Evolutionary conservation across 441 rosid genomes (phyloP).

Genomic region (Pelargonium citronellum): DNA sequence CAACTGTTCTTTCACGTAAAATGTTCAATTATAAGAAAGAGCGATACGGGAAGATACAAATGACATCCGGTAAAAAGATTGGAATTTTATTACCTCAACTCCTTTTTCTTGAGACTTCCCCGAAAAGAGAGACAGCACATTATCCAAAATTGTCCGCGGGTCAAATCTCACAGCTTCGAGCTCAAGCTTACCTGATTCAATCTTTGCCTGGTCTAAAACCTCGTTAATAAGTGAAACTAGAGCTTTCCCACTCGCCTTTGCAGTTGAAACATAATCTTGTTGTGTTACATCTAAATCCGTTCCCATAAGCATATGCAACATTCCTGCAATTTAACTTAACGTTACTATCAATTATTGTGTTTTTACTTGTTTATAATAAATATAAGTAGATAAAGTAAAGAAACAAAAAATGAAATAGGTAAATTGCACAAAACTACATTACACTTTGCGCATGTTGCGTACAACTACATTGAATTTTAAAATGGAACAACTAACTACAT

Average conservation of each 20-base stretch:
- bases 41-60: conserved; percentile 13
- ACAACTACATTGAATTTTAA: too few species aligned
- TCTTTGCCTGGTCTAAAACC: conserved; percentile 96
- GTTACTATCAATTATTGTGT: too few species aligned
- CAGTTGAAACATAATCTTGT: conserved; percentile 74
- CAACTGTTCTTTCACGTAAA: conserved; percentile 45
- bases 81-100: conserved; percentile 53
- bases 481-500: too few species aligned
- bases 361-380: too few species aligned
- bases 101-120: conserved; percentile 64
- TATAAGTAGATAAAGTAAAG: too few species aligned
- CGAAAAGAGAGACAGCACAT: conserved; percentile 59
- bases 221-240: conserved; percentile 72
- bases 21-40: conserved; percentile 13
- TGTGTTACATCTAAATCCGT: conserved; percentile 71
- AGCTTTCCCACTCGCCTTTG: conserved; percentile 78
- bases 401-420: too few species aligned
- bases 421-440: too few species aligned
- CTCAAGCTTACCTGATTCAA: conserved; percentile 92
- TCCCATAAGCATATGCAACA: conserved; percentile 89
- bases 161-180: conserved; percentile 79
- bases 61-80: background rate
- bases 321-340: conserved; percentile 39
- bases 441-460: too few species aligned
- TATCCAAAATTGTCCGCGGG: conserved; percentile 61